Conservation (phyloP, 1,284 basidiomycete genomes). For the Peniophora sp. region DNA sequence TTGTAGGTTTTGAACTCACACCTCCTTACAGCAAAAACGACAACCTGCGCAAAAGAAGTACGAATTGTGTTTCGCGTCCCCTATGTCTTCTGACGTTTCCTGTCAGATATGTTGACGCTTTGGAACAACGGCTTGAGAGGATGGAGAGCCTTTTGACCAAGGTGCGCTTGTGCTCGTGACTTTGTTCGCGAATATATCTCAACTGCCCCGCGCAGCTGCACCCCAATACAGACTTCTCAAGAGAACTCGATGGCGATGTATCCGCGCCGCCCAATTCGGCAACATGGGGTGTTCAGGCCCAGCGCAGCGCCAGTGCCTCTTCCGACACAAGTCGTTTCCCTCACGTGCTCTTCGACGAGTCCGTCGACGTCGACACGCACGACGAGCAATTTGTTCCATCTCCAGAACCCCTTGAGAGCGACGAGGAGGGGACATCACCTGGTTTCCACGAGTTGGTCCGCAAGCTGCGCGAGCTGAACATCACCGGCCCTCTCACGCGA, state of each 20-base stretch:
- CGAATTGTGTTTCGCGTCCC: not conserved
- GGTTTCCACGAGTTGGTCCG: conserved; percentile 7
- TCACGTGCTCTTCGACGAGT: conserved; percentile 3
- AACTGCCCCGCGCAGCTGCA: conserved; percentile 28
- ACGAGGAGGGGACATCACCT: conserved; percentile 16
- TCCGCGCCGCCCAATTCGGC: conserved; percentile 27
- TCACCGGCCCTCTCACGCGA: conserved; percentile 25
- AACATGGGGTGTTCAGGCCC: conserved; percentile 8
- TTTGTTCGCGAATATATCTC: not conserved
- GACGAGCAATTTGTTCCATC: conserved; percentile 28
- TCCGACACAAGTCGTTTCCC: conserved; percentile 2
- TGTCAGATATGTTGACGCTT: conserved; percentile 58
- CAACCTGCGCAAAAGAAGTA: conserved; percentile 1
- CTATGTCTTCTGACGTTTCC: not conserved
- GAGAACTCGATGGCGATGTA: conserved; percentile 38
- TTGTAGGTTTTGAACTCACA: not conserved
- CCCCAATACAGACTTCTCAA: conserved; percentile 39
- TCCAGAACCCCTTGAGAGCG: conserved; percentile 16
- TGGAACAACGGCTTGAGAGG: conserved; percentile 64
- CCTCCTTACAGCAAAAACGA: not conserved
- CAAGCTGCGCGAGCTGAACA: conserved; percentile 13
- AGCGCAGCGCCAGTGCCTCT: conserved; percentile 4
- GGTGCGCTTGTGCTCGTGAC: conserved; percentile 26
- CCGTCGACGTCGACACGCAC: conserved; percentile 7
- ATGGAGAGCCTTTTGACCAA: conserved; percentile 61